These are phyloP conservation scores for Cutaneotrichosporon sp. DNA, from an alignment of 1,284 basidiomycete species.

Conservation along the genomic window DNA sequence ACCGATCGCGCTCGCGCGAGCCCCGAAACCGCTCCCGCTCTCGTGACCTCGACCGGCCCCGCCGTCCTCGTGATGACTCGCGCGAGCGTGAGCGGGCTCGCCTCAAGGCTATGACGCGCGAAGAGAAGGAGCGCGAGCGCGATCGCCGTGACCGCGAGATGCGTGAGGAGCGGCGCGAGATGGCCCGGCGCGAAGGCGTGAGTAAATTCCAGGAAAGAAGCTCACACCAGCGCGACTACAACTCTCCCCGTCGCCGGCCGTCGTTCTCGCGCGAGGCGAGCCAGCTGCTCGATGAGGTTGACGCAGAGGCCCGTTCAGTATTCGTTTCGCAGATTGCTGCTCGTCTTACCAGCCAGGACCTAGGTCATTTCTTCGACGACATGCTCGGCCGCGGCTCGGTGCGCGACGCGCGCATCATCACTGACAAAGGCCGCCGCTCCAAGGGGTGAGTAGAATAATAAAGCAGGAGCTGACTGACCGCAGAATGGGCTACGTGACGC, in stretches of 20 bases:
- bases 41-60: slow-evolving; percentile 12
- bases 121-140: slow-evolving; percentile 45
- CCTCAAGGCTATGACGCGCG: slow-evolving; percentile 38
- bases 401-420: slow-evolving; percentile 91
- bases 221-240: slow-evolving; percentile 12
- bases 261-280: slow-evolving; percentile 68
- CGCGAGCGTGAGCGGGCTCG: slow-evolving; percentile 16
- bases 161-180: slow-evolving; percentile 44
- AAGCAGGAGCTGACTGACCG: background rate
- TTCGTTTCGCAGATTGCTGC: slow-evolving; percentile 98
- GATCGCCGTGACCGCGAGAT: slow-evolving; percentile 47
- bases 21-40: too few species aligned
- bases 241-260: slow-evolving; percentile 45
- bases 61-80: slow-evolving; percentile 36
- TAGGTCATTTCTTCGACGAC: slow-evolving; percentile 98
- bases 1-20: slow-evolving; percentile 11
- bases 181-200: slow-evolving; percentile 29
- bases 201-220: slow-evolving; percentile 6
- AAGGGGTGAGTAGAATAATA: slow-evolving; percentile 70
- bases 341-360: slow-evolving; percentile 87
- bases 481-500: slow-evolving; percentile 94
- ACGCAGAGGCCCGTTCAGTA: slow-evolving; percentile 92
- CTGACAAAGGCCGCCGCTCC: slow-evolving; percentile 86
- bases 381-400: slow-evolving; percentile 88
- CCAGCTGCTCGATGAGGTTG: slow-evolving; percentile 56